Evolutionary conservation across 2,329 filamentous ascomycete genomes (phyloP), one percentile per base, ranked within the genome.

Genomic region (Monilinia aucupariae): DNA sequence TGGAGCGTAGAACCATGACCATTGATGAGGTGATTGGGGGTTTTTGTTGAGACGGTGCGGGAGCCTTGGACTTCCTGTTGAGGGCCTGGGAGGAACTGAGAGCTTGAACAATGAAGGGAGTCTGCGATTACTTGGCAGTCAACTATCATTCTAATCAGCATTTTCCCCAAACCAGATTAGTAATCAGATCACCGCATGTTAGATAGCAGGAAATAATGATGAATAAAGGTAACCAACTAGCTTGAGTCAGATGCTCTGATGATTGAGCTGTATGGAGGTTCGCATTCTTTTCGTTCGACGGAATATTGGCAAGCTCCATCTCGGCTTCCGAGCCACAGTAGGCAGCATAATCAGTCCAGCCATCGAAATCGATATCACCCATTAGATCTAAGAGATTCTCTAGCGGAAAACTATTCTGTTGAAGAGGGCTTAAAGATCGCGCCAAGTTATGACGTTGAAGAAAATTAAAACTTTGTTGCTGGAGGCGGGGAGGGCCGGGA

Each of bases 401-500:
- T 8, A 34, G 20, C 4, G 41, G 41, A 34, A 37, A 48, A 1
- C 0, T 20, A 12, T 20, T 4, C 2, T 58, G 30, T 2, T 8
- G 2, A 6, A 4, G n/a, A 1, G 10, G 20, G 34, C n/a, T 56
- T 47, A 10, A 0, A 37, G 17, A 13, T 27, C 20, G 37, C 27
- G 15, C 12, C 17, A 8, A 7, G 52, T 5, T 3, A n/a, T 22
- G 1, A 30, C 4, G 8, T 27, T 22, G 7, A 4, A 30, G 22
- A 17, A 4, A n/a, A 4, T 30, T 12, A 4, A 0, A 7, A 13
- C n/a, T 9, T 6, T 54, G 8, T 39, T 0, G 25, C 4, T 1
- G 37, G 37, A 9, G 13, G 15, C 5, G 37, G 20, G 25, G 4
- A 17, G 37, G 41, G 41, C 20, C 37, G 22, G 2, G 15, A 54